These are phyloP conservation scores for Comarum palustre DNA, from an alignment of 306 rosid genomes.

Conservation along the genomic window DNA sequence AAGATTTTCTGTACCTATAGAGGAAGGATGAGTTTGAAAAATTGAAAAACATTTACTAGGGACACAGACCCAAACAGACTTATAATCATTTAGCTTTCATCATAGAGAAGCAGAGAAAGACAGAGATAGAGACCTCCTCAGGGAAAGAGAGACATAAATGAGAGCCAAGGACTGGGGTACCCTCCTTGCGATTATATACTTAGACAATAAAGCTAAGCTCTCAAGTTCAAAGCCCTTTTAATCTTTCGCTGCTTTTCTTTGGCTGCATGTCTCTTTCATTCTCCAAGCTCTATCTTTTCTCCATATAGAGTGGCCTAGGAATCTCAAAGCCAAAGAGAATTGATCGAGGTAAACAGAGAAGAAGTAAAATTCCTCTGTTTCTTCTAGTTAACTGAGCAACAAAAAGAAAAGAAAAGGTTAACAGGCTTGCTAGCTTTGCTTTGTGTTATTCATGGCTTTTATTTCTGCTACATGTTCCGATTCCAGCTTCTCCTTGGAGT, in stretches of 20 bases:
- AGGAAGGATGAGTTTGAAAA: constrained; percentile 32
- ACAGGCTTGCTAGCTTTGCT: not conserved
- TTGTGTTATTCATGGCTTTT: constrained; percentile 20
- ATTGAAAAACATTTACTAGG: constrained; percentile 31
- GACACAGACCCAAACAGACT: constrained; percentile 24
- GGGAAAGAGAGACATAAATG: constrained; percentile 30
- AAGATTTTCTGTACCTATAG: constrained; percentile 41
- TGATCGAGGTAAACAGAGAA: constrained; percentile 38
- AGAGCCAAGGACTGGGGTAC: constrained; percentile 42
- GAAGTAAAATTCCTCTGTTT: constrained; percentile 27
- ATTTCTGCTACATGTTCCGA: constrained; percentile 25
- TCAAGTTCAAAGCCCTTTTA: constrained; percentile 18
- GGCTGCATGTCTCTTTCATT: constrained; percentile 17
- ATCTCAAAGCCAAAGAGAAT: constrained; percentile 21
- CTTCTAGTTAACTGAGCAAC: constrained; percentile 11
- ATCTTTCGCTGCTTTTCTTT: constrained; percentile 36
- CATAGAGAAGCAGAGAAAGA: constrained; percentile 36
- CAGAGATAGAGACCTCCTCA: constrained; percentile 36
- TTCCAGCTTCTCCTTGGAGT: constrained; percentile 41
- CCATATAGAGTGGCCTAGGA: constrained; percentile 32
- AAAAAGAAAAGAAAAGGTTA: too few species aligned
- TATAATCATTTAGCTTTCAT: constrained; percentile 43
- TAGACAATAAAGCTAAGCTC: constrained; percentile 49
- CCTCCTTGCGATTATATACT: constrained; percentile 31
- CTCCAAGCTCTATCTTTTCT: constrained; percentile 23